phyloP scores from a whole-genome alignment of 495 filamentous ascomycete species.

The Xylona heveae region DNA sequence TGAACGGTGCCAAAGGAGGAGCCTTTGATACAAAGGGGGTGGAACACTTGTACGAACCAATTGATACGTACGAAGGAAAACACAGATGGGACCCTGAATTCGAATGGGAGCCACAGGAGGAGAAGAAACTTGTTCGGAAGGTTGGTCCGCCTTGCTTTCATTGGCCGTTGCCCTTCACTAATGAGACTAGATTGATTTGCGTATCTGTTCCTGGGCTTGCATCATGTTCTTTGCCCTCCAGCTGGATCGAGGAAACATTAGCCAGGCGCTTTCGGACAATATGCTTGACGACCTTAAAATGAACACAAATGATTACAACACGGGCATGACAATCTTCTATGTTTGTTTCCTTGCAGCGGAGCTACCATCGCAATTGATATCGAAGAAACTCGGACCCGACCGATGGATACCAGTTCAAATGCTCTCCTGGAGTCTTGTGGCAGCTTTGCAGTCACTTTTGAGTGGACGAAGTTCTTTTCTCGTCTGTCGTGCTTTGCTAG shows the following conservation, averaged over 20 bases:
- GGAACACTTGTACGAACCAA: slow-evolving; percentile 30
- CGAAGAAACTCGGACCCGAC: slow-evolving; percentile 59
- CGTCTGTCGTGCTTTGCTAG: slow-evolving; percentile 40
- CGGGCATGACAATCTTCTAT: slow-evolving; percentile 53
- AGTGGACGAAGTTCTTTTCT: slow-evolving; percentile 39
- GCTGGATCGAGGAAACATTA: slow-evolving; percentile 56
- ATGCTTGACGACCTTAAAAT: slow-evolving; percentile 39
- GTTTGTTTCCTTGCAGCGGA: slow-evolving; percentile 44
- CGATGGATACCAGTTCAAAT: slow-evolving; percentile 74
- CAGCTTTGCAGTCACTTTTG: slow-evolving; percentile 43
- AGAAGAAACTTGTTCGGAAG: slow-evolving; percentile 44
- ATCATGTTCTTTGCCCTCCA: slow-evolving; percentile 72
- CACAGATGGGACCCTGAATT: slow-evolving; percentile 59
- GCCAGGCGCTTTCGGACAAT: slow-evolving; percentile 50
- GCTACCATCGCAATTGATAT: slow-evolving; percentile 51
- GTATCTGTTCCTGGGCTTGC: slow-evolving; percentile 42
- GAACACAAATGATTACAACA: slow-evolving; percentile 59
- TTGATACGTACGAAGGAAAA: slow-evolving; percentile 39
- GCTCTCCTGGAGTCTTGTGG: slow-evolving; percentile 55
- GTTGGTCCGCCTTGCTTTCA: slow-evolving; percentile 18
- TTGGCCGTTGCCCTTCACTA: slow-evolving; percentile 13
- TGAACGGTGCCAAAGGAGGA: not conserved
- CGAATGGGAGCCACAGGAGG: slow-evolving; percentile 48
- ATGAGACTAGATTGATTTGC: slow-evolving; percentile 25
- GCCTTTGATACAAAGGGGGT: slow-evolving; percentile 11